Conservation (phyloP, 2,329 filamentous ascomycete genomes). For the Ceratocystis papillata region DNA sequence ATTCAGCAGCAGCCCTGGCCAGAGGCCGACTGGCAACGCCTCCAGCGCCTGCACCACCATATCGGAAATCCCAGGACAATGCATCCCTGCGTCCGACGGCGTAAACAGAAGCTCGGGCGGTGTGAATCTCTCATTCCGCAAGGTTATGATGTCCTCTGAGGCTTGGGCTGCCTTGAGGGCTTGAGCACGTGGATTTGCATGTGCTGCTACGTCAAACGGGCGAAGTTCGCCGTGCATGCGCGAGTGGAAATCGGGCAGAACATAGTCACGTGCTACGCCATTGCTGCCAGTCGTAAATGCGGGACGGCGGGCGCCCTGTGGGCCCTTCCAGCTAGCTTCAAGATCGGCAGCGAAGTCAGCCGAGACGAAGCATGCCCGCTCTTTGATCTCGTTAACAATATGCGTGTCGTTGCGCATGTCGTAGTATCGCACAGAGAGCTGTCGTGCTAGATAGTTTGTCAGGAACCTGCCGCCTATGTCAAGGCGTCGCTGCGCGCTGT, state of each 20-base stretch:
- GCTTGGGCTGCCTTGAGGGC: slow-evolving; percentile 35
- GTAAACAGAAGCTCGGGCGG: slow-evolving; percentile 85
- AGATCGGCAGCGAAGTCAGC: slow-evolving; percentile 66
- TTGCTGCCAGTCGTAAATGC: slow-evolving; percentile 38
- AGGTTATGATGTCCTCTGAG: slow-evolving; percentile 69
- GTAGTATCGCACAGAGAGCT: slow-evolving; percentile 83
- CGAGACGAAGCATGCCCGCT: slow-evolving; percentile 74
- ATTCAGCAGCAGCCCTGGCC: slow-evolving; percentile 75
- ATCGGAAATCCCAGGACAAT: slow-evolving; percentile 70
- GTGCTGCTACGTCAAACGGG: slow-evolving; percentile 61
- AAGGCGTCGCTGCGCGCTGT: slow-evolving; percentile 69
- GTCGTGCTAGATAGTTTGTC: slow-evolving; percentile 82
- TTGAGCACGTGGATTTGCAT: slow-evolving; percentile 37
- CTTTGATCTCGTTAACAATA: slow-evolving; percentile 93
- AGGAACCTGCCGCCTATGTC: slow-evolving; percentile 88
- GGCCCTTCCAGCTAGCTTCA: slow-evolving; percentile 74
- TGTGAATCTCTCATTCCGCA: slow-evolving; percentile 84
- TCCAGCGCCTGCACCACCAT: slow-evolving; percentile 70
- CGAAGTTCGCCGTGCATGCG: slow-evolving; percentile 56
- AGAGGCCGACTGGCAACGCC: slow-evolving; percentile 66
- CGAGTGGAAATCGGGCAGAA: slow-evolving; percentile 68
- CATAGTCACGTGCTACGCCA: slow-evolving; percentile 75
- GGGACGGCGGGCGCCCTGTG: slow-evolving; percentile 44
- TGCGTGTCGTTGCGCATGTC: slow-evolving; percentile 91
- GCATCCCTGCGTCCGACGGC: slow-evolving; percentile 73